phyloP scores from a whole-genome alignment of 805 yeast species.

The Zygoascus flipseniorum region DNA sequence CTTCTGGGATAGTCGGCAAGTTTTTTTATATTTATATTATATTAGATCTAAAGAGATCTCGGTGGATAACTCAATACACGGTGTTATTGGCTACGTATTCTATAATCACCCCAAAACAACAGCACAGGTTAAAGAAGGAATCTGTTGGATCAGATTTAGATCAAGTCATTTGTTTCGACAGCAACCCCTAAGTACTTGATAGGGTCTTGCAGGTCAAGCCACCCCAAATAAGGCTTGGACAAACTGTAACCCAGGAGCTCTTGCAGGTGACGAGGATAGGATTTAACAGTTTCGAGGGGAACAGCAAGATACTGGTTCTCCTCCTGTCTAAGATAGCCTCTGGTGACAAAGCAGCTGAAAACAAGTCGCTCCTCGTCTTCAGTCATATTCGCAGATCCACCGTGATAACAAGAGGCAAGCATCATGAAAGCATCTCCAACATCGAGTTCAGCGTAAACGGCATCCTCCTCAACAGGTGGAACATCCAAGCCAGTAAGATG shows the following conservation, averaged over 20 bases:
- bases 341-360: not conserved
- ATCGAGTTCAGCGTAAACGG: conserved; percentile 1
- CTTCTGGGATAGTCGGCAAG: not conserved
- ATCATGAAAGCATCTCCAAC: conserved; percentile 4
- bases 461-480: conserved; percentile 1
- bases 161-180: not conserved
- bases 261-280: not conserved
- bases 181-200: not conserved
- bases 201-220: conserved; percentile 3
- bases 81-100: no score
- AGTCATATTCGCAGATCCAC: conserved; percentile 4
- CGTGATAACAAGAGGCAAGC: conserved; percentile 6
- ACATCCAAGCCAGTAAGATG: conserved; percentile 3
- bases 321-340: conserved; percentile 4
- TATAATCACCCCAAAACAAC: no score
- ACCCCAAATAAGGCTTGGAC: conserved; percentile 3
- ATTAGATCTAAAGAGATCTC: no score
- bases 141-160: not conserved
- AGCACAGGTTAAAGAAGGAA: no score
- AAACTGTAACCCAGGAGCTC: conserved; percentile 2
- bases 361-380: conserved; percentile 4
- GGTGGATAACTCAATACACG: no score
- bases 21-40: not conserved
- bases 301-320: conserved; percentile 4
- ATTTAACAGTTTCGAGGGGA: not conserved